Conservation (phyloP, 2,329 filamentous ascomycete species). For the Furcasterigmium sp. region DNA sequence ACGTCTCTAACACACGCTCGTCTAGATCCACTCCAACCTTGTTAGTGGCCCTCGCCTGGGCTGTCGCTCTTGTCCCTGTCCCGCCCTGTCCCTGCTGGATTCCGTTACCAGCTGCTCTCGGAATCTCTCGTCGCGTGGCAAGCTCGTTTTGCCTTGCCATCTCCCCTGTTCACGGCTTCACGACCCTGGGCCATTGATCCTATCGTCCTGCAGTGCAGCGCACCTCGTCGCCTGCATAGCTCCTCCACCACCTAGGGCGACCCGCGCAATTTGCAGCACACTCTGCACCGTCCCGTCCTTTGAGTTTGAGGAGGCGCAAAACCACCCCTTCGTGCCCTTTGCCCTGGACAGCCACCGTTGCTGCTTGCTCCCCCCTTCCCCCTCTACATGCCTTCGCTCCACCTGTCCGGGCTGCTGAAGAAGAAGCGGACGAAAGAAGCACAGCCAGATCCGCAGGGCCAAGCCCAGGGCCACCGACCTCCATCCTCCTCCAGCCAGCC, state of each 20-base stretch:
- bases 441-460: conserved; percentile 60
- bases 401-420: conserved; percentile 71
- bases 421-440: conserved; percentile 98
- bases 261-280: not conserved
- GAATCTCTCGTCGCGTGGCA: not conserved
- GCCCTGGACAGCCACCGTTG: no score
- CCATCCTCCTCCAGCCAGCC: conserved; percentile 50
- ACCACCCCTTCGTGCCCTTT: conserved; percentile 14
- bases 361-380: conserved; percentile 21
- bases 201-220: not conserved
- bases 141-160: not conserved
- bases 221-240: no score
- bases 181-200: not conserved
- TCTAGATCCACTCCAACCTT: not conserved
- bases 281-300: not conserved
- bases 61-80: not conserved
- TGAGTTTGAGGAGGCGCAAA: not conserved
- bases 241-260: no score
- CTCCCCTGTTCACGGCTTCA: not conserved
- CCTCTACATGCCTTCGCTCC: conserved; percentile 75
- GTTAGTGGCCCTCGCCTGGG: not conserved
- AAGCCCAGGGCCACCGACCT: not conserved
- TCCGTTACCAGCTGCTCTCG: not conserved
- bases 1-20: not conserved
- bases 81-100: not conserved